Evolutionary conservation across 2,329 filamentous ascomycete species (phyloP).

Genomic region (Cryphonectria nitschkei): DNA sequence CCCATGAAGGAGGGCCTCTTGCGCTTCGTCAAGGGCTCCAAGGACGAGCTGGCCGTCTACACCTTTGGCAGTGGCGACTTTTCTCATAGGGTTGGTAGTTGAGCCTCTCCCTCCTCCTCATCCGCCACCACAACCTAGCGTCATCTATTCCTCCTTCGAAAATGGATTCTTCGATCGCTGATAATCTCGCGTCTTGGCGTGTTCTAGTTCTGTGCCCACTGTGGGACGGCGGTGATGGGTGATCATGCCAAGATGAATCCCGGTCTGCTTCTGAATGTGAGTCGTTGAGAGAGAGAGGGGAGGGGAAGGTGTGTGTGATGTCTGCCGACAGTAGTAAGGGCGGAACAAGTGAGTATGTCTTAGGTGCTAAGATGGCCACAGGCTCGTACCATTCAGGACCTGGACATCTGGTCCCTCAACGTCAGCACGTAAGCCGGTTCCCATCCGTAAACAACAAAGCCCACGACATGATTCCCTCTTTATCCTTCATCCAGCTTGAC

Average conservation of each 20-base stretch:
- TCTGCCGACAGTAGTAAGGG: too few relatives aligned
- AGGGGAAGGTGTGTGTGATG: not conserved
- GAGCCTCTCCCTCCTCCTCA: not conserved
- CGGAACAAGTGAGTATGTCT: not conserved
- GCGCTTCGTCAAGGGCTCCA: conserved; percentile 51
- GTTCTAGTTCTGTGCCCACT: conserved; percentile 55
- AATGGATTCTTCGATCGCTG: not conserved
- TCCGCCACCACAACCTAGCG: not conserved
- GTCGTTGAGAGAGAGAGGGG: conserved; percentile 25
- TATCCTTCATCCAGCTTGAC: too few relatives aligned
- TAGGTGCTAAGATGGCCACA: conserved; percentile 18
- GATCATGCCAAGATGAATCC: conserved; percentile 32
- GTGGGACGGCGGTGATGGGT: conserved; percentile 49
- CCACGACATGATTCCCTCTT: too few relatives aligned
- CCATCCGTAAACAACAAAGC: not conserved
- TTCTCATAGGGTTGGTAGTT: conserved; percentile 45
- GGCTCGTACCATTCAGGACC: conserved; percentile 24
- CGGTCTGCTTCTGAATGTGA: conserved; percentile 45
- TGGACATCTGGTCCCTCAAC: conserved; percentile 20
- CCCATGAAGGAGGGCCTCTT: conserved; percentile 38
- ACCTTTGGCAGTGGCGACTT: conserved; percentile 42
- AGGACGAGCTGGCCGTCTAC: conserved; percentile 48
- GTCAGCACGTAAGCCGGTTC: conserved; percentile 11
- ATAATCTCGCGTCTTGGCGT: not conserved
- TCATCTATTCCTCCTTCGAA: not conserved